phyloP scores from a whole-genome alignment of 352 stramenopile genomes.

The Aphanomyces astaci region DNA sequence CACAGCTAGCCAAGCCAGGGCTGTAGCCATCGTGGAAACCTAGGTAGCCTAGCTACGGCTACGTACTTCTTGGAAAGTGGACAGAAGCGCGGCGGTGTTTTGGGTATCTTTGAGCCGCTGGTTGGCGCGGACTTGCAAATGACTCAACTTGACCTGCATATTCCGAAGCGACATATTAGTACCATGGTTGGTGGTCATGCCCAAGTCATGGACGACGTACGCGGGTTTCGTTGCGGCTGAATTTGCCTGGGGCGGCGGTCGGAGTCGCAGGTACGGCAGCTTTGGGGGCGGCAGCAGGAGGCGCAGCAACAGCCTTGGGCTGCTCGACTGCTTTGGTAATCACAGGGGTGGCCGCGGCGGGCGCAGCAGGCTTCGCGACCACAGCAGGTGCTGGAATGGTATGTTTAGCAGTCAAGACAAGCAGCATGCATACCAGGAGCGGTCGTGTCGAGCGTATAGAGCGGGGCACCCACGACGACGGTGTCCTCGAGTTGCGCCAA shows the following conservation, averaged over 20 bases:
- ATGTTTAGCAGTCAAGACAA: slow-evolving; percentile 13
- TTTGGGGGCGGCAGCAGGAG: slow-evolving; percentile 30
- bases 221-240: slow-evolving; percentile 62
- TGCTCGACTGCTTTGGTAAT: slow-evolving; percentile 23
- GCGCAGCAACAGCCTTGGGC: slow-evolving; percentile 25
- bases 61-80: slow-evolving; percentile 95
- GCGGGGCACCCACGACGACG: slow-evolving; percentile 88
- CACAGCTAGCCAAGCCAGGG: too few relatives aligned
- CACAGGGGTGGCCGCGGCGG: slow-evolving; percentile 26
- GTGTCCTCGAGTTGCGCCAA: slow-evolving; percentile 93
- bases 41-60: not conserved
- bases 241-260: slow-evolving; percentile 26
- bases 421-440: slow-evolving; percentile 31
- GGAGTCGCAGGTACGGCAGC: slow-evolving; percentile 21
- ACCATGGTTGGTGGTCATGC: too few relatives aligned
- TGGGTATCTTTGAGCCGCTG: slow-evolving; percentile 96
- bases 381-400: slow-evolving; percentile 20
- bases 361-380: slow-evolving; percentile 15
- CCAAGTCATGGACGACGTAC: slow-evolving; percentile 29
- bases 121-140: slow-evolving; percentile 92
- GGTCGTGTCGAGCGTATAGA: slow-evolving; percentile 89
- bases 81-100: slow-evolving; percentile 97
- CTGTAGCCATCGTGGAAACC: too few relatives aligned
- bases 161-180: too few relatives aligned
- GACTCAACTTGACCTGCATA: slow-evolving; percentile 91